Evolutionary conservation across 2,329 filamentous ascomycete species (phyloP), one percentile per base, ranked within the genome.

Genomic region (Sclerotiophoma versabilis): DNA sequence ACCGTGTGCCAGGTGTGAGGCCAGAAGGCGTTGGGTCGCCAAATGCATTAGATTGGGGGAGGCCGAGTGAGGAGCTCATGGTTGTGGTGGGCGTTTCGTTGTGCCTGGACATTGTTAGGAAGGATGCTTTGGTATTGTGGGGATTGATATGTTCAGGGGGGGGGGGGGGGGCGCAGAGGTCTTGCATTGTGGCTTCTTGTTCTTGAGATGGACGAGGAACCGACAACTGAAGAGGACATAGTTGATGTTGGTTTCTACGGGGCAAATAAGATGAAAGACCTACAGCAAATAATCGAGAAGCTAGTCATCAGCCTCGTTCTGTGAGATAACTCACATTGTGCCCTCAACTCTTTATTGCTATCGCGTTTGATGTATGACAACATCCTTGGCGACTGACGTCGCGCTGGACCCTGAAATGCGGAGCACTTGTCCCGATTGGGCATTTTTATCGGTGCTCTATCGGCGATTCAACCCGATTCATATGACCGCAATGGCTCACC

Each of bases 1-100:
- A 68, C 17, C 72, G 70, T 14, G 72, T 73, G 26, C 64, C 71
- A 19, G 72, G 72, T 12, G 72, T 74, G 2, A 75, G 65, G 29
- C 67, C 69, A 7, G 72, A 72, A 5, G 72, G 72, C 1, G 70
- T 73, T 12, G 58, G 57, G 27, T 64, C 45, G 30, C 50, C 60
- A 25, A 72, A 71, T 17, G 57, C 55, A 27, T 60, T 61, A 25
- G 59, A 59, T 33, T 61, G 60, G 14, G 66, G 65, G 36, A 60
- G 65, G 15, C 61, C 57, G 10, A 58, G 55, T 20, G 61, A 54
- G 42, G 57, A 59, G 36, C 59, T 51, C 41, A 56, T 67, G 62
- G 64, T 67, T 43, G 22, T 17, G 23, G 14, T 43, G 23, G 14
- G 2, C 12, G n/a, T 1, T n/a, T 6, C 15, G 11, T 15, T 26